A percentile compares a stretch with the other conserved stretches of the same genome.
phyloP scores from a whole-genome alignment of 495 filamentous ascomycete species.

The Staphylotrichum longicolle region DNA sequence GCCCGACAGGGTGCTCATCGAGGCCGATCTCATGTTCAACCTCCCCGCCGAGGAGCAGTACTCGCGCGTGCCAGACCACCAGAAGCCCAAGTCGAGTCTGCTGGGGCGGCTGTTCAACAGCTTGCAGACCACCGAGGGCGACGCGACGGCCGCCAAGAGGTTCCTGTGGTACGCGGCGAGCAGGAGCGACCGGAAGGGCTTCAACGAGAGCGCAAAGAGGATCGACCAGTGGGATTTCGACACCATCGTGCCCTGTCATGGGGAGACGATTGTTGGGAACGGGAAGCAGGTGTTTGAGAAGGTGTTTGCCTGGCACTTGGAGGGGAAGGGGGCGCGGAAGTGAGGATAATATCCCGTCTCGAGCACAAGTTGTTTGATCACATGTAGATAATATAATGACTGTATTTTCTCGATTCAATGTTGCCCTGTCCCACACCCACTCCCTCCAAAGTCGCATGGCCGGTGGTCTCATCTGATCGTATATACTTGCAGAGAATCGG shows the following conservation, averaged over 20 bases:
- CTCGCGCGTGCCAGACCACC: conserved; percentile 53
- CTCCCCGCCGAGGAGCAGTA: conserved; percentile 87
- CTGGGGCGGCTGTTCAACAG: conserved; percentile 61
- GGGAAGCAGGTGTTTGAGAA: conserved; percentile 76
- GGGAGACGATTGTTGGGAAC: conserved; percentile 77
- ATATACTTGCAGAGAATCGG: no score
- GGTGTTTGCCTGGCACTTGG: conserved; percentile 82
- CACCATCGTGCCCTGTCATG: conserved; percentile 87
- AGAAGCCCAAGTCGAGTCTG: conserved; percentile 55
- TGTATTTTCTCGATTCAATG: no score
- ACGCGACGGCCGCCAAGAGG: conserved; percentile 71
- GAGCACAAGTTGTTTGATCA: no score
- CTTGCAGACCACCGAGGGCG: conserved; percentile 60
- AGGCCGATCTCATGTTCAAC: conserved; percentile 92
- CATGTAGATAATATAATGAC: no score
- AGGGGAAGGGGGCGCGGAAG: conserved; percentile 32
- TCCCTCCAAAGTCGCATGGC: no score
- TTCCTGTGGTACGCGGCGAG: conserved; percentile 79
- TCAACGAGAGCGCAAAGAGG: conserved; percentile 61
- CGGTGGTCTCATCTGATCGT: no score
- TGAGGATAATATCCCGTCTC: not conserved
- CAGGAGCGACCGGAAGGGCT: conserved; percentile 60
- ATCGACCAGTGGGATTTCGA: conserved; percentile 85
- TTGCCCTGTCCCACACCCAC: no score
- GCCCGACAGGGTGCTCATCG: conserved; percentile 76